phyloP scores from a whole-genome alignment of 306 rosid genomes.

The Prosopis cineraria region DNA sequence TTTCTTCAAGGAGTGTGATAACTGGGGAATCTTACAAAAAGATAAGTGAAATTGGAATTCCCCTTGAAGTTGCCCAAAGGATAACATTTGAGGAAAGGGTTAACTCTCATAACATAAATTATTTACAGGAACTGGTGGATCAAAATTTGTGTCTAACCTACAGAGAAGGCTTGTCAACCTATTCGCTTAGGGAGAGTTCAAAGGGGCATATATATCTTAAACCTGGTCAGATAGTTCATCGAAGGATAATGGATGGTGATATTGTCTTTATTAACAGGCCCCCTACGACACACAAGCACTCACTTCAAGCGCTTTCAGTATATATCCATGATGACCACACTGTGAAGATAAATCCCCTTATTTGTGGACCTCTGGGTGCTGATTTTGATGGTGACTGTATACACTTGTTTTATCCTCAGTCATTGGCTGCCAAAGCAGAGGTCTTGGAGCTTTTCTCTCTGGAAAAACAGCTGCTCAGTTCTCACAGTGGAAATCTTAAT shows the following conservation, averaged over 20 bases:
- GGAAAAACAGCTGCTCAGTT: constrained; percentile 89
- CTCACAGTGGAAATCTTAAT: constrained; percentile 86
- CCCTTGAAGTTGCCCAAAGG: constrained; percentile 77
- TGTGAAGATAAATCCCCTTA: constrained; percentile 89
- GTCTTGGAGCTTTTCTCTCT: constrained; percentile 85
- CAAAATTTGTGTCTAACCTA: constrained; percentile 72
- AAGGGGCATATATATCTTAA: constrained; percentile 60
- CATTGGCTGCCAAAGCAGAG: no score
- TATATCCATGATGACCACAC: constrained; percentile 87
- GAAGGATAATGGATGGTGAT: constrained; percentile 96
- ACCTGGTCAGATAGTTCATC: constrained; percentile 81
- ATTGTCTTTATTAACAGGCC: constrained; percentile 83
- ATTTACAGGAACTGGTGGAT: constrained; percentile 81
- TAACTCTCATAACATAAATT: constrained; percentile 57
- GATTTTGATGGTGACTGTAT: constrained; percentile 96
- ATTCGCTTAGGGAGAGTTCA: constrained; percentile 86
- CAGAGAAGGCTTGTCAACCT: constrained; percentile 73
- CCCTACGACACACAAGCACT: no score
- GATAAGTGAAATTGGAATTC: constrained; percentile 88
- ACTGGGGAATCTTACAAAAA: constrained; percentile 88
- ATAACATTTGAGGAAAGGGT: constrained; percentile 94
- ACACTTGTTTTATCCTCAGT: no score
- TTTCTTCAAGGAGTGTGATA: constrained; percentile 93
- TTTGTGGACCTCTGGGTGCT: constrained; percentile 89
- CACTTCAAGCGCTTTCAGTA: constrained; percentile 87